Base-by-base conservation (phyloP, 805 yeast species). In the Nakazawaea siamensis region DNA sequence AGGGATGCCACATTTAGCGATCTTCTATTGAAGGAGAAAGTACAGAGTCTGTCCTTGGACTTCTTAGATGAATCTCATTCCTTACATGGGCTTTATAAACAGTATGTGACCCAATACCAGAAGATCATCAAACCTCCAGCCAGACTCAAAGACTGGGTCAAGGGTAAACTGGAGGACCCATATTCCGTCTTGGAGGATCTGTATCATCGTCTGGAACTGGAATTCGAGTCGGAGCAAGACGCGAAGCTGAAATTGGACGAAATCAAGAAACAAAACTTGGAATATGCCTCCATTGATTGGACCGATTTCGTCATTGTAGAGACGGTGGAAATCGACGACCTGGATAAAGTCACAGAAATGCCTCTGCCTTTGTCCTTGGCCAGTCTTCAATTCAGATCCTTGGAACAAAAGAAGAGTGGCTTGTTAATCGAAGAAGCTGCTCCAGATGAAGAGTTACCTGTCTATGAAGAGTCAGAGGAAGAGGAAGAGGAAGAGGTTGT, bases 281-380 rank as follows among this genome's bases (percentile, higher is more conserved):
- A 70, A 27, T 84, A 68, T 56, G 85, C 88, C 0, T 70, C 81
- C 8, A 77, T 86, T 16, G 87, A 88, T 56, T 90, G 98, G 98
- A 77, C 78, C 37, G 84, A 82, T 42, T 90, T 88, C 50, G 64
- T 68, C 2, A 64, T 84, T 13, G 80, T 84, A 6, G 85, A 77
- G 33, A 74, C 79, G 2, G 64, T 87, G 11, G 75, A 68, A 32
- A 80, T 86, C 44, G 72, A 73, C 12, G 76, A 73, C 2, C 55
- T 72, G 5, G 87, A 79, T 51, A 64, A 67, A 40, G 71, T 68
- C 9, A 66, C 73, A 4, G 80, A 75, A 33, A 57, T 78, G 33
- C 64, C 71, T 1, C 46, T 50, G 8, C 84, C 94, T 0, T 50
- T 80, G 33, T 60, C 66, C 3, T 58, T 79, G 30, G 66, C 73